Conservation (phyloP, 169 alveolate genomes). For the Blepharisma undulans region DNA sequence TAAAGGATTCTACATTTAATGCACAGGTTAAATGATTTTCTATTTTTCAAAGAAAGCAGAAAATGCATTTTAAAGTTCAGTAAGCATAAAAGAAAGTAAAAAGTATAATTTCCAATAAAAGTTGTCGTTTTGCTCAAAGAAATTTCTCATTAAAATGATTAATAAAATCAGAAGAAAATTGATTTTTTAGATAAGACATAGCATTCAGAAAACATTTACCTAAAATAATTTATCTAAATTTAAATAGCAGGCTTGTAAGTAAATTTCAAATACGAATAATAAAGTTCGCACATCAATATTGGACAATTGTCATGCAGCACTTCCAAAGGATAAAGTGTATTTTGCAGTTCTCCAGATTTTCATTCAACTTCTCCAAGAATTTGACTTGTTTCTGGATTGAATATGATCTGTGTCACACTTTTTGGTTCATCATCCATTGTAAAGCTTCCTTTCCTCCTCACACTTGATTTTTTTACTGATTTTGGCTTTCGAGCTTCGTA, state of each 20-base stretch:
- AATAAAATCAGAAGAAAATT: no score
- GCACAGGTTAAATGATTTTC: no score
- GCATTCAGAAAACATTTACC: not conserved
- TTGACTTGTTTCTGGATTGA: not conserved
- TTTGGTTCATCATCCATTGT: not conserved
- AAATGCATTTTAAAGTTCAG: no score
- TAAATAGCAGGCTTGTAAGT: not conserved
- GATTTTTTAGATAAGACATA: no score
- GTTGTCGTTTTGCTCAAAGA: no score
- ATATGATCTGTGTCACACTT: not conserved
- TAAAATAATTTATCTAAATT: no score
- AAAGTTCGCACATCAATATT: slow-evolving; percentile 19
- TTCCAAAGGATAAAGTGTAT: not conserved
- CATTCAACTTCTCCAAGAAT: slow-evolving; percentile 28
- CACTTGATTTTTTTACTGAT: not conserved
- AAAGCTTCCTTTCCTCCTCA: slow-evolving; percentile 25
- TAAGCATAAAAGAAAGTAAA: no score
- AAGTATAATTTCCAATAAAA: no score
- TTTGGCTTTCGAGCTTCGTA: not conserved
- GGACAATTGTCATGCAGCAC: slow-evolving; percentile 25
- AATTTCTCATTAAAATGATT: no score
- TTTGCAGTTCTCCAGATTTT: not conserved
- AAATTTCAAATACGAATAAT: not conserved
- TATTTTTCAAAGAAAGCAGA: no score
- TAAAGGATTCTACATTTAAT: no score